Evolutionary conservation across 2,329 filamentous ascomycete species (phyloP), one percentile per base, ranked within the genome.

Genomic region (Phialocephala sp.): DNA sequence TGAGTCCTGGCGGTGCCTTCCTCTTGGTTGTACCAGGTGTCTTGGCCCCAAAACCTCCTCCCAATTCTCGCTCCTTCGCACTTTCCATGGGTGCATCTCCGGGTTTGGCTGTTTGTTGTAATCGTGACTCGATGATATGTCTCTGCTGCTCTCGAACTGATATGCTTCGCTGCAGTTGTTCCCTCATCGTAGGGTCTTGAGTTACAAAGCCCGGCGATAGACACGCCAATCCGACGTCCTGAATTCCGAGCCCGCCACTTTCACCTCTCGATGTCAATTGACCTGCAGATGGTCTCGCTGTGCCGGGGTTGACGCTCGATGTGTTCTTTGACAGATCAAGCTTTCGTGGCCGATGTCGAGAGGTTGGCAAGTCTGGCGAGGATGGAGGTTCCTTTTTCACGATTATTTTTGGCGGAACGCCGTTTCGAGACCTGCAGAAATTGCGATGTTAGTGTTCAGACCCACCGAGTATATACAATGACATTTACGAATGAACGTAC

Each of bases 311-410:
- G 15, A 69, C 72, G 62, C 72, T 75, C n/a, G 84, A 82, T 66
- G 80, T 83, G 72, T 86, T 86, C 76, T 89, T 89, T 68, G 91
- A 92, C 37, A 96, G 85, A 77, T 95, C 91, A 64, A 96, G 85
- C 75, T 88, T 90, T 74, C 90, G 87, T 15, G 92, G 92, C 65
- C 92, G 86, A 74, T 92, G 92, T 60, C 91, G 87, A 62, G 90
- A 86, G 66, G 88, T 86, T 60, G 88, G 84, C 74, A 95, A 87
- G 69, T 91, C 91, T 62, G 94, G 94, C 56, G 94, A 97, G 50
- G 91, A 97, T 47, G 91, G 87, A 39, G 94, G 94, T 79, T 99
- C 95, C 80, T 97, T 97, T 84, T 98, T 98, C 66, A 99, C 94
- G 70, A 97, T 86, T 69, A 97, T 96, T 80, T 92, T 94, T 47